Conservation (phyloP, 495 filamentous ascomycete genomes). For the Talaromyces trachyspermus region DNA sequence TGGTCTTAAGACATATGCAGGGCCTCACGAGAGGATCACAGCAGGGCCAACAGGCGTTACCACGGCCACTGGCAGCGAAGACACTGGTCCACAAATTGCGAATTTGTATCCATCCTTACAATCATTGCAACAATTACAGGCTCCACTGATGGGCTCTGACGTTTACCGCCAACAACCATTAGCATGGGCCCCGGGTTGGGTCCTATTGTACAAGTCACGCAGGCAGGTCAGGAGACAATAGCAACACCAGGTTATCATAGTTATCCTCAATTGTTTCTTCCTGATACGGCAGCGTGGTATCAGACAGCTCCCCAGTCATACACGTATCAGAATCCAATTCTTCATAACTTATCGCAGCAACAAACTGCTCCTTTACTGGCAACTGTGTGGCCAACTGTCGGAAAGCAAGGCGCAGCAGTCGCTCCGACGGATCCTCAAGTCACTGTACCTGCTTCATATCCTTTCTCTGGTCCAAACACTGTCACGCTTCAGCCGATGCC, state of each 20-base stretch:
- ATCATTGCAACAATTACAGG: conserved; percentile 4
- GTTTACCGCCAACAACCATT: conserved; percentile 2
- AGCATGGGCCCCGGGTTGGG: background rate
- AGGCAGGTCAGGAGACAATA: background rate
- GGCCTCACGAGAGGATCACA: background rate
- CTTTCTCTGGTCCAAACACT: background rate
- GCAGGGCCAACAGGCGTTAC: background rate
- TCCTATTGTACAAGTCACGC: conserved; percentile 3
- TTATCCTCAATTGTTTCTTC: background rate
- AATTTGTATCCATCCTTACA: conserved; percentile 1
- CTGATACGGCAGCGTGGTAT: conserved; percentile 4
- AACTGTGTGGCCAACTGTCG: background rate
- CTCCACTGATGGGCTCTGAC: conserved; percentile 1
- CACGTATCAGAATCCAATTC: background rate
- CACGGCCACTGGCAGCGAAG: background rate
- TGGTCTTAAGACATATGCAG: background rate
- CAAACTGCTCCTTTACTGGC: background rate
- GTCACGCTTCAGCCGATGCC: background rate
- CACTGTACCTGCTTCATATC: background rate
- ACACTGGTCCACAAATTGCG: background rate
- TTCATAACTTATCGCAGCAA: background rate
- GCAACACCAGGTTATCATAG: background rate
- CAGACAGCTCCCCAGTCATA: background rate
- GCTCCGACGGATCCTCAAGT: background rate
- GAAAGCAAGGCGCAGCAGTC: background rate